A percentile compares a stretch with the other conserved stretches of the same genome.
These are phyloP conservation scores for Pseudisothecium myosuroides DNA, from an alignment of 225 moss, liverwort and hornwort genomes.

Conservation along the genomic window DNA sequence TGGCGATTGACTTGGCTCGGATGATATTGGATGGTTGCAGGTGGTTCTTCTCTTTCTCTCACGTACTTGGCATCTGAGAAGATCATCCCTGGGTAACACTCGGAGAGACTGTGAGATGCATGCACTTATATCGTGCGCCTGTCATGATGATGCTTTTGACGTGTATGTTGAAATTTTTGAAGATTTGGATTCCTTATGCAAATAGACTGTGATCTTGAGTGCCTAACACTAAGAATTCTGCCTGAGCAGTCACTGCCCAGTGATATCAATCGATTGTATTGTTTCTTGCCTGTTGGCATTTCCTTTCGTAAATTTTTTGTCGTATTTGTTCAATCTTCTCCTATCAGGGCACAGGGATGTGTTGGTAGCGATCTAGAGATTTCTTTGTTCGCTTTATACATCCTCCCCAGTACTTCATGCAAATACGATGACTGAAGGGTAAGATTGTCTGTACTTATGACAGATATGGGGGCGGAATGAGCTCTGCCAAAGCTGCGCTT, in stretches of 20 bases:
- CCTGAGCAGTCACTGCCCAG: neutral
- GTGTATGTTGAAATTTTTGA: neutral
- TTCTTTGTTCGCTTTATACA: neutral
- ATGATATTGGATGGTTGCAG: conserved; percentile 21
- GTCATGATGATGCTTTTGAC: neutral
- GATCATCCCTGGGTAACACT: conserved; percentile 74
- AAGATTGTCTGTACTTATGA: neutral
- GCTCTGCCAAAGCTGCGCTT: conserved; percentile 97
- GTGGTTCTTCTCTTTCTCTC: conserved; percentile 68
- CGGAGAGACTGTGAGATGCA: neutral
- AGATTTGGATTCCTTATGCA: neutral
- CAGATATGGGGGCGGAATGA: conserved; percentile 99
- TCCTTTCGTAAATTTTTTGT: neutral
- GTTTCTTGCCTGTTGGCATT: neutral
- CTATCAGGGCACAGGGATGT: neutral
- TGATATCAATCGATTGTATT: neutral
- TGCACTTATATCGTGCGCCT: no score
- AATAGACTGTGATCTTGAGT: neutral
- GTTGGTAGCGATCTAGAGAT: neutral
- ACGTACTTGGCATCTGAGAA: conserved; percentile 93
- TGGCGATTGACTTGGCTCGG: neutral
- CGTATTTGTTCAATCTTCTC: neutral
- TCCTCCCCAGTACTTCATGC: neutral
- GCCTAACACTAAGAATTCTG: neutral
- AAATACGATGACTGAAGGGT: neutral